Evolutionary conservation across 2,329 filamentous ascomycete species (phyloP).

Genomic region (Hypoxylon sp.): DNA sequence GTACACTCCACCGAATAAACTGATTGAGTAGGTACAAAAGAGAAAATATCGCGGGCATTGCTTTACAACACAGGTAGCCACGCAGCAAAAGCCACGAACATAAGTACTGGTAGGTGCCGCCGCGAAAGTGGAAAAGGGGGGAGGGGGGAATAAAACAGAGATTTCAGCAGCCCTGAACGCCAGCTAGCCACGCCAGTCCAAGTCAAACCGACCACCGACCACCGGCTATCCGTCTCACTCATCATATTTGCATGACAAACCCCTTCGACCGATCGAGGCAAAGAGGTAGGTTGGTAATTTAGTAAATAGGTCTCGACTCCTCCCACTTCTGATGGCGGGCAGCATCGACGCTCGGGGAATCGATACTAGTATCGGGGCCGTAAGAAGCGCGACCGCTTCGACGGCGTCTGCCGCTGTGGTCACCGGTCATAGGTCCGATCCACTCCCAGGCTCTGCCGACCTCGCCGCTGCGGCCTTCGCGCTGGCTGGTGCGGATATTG

Average conservation of each 20-base stretch:
- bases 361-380: slow-evolving; percentile 51
- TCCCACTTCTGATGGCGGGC: slow-evolving; percentile 50
- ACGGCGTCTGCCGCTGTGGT: slow-evolving; percentile 53
- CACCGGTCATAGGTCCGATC: slow-evolving; percentile 66
- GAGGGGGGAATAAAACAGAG: no score
- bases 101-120: no score
- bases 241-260: background rate
- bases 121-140: no score
- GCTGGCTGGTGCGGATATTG: slow-evolving; percentile 81
- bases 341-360: slow-evolving; percentile 29
- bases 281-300: no score
- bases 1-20: no score
- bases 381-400: slow-evolving; percentile 63
- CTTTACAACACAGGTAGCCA: no score
- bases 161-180: slow-evolving; percentile 21
- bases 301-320: slow-evolving; percentile 51
- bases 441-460: slow-evolving; percentile 74
- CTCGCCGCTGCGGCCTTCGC: slow-evolving; percentile 72
- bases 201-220: no score
- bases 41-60: no score
- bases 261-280: no score
- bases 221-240: slow-evolving; percentile 1
- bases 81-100: no score
- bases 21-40: no score
- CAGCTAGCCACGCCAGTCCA: no score